Base-by-base conservation (phyloP, 2,329 filamentous ascomycete genomes). In the Diaporthe caulivora region DNA sequence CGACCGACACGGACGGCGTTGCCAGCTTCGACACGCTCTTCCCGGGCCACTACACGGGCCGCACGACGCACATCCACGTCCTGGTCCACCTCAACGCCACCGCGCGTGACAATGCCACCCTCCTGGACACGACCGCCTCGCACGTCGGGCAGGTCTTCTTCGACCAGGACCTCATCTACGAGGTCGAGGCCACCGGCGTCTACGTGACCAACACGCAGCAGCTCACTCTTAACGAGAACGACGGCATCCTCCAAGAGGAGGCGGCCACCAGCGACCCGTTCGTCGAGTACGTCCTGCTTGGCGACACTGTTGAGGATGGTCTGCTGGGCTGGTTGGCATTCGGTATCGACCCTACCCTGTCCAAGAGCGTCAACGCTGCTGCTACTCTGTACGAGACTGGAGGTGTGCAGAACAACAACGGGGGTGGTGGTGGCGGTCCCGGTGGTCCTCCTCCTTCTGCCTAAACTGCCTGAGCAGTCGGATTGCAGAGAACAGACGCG, bases 111-210 rank as follows among this genome's bases (percentile, higher is more conserved):
- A 87, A 87, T 78, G 77, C 87, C 78, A 88, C 87, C 70, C 88
- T 89, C 75, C 80, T 81, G 53, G 87, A 85, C 74, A 84, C 84
- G 21, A 84, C 82, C 67, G 85, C 89, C 72, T 86, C 87, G 10
- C 90, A 93, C 81, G 85, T 92, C 51, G 91, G 91, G 24, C 91
- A 93, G 79, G 78, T 91, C 67, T 93, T 91, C 85, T 91, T 91
- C 79, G 90, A 92, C 79, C 87, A 92, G 79, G 83, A 85, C 75
- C 86, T 93, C 13, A 86, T 90, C 76, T 77, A 77, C 34, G 75
- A 83, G 51, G 88, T 92, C 71, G 87, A 90, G 75, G 79, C 80
- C 13, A 83, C 81, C 1, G 73, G 78, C 0, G 87, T 88, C 0
- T 90, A 90, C 80, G 80, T 74, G 7, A 79, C 80, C 72, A 89